Base-by-base conservation (phyloP, 495 filamentous ascomycete species). In the Rhypophila decipiens region DNA sequence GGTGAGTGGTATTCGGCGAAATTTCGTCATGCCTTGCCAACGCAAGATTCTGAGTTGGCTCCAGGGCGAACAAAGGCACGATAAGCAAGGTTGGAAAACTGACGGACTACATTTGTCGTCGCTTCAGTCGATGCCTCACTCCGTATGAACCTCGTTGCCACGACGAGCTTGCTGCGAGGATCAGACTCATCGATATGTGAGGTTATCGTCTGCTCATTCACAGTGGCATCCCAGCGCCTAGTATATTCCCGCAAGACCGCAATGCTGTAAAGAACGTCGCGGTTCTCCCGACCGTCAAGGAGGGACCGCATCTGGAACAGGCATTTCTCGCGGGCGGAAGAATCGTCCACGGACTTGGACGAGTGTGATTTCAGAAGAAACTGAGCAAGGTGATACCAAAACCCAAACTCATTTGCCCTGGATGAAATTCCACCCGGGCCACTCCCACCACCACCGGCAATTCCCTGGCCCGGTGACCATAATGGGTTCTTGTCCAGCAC, bases 251-350 rank as follows among this genome's bases (percentile, higher is more conserved):
- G 80, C 9, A 84, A 80, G 42, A 95, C 80, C 20, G 86, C 86
- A 49, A 96, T 83, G 11, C 87, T 91, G 62, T 96, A 96, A 24
- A 95, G 76, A 7, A 94, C 87, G 53, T 96, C 90, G n/a, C 90
- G 82, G 57, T 90, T 91, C 68, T 96, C 90, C 17, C 80, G 76
- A 45, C 79, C 83, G 49, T 89, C 83, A 8, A 95, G 74, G 4
- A 90, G 67, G 33, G 74, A 72, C 36, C 88, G 82, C 59, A 84
- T 75, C 5, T 70, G 71, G 3, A 52, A 58, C 8, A 95, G 67
- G 1, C 78, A 76, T 45, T 81, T 75, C 38, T 89, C 84, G 20
- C 88, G 47, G 19, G 76, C 43, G 77, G 71, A 49, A 75, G 48
- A 42, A 51, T 64, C 54, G 4, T 78, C 76, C 41, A 49, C 21